Conservation (phyloP, 139 green algal species). For the Limnomonas spitsbergensis region DNA sequence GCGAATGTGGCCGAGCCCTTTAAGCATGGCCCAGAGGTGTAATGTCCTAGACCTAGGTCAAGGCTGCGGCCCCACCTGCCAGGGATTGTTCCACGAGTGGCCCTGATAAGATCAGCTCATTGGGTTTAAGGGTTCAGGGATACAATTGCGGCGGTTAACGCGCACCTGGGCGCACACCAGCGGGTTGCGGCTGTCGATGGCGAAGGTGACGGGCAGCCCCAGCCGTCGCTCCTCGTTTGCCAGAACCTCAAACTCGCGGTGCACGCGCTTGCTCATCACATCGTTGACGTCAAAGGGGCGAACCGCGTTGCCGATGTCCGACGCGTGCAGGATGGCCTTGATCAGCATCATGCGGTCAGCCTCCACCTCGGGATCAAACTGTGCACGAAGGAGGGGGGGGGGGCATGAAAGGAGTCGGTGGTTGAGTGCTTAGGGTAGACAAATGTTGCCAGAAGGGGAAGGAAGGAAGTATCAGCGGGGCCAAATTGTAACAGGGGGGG, state of each 20-base stretch:
- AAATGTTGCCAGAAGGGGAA: too few species aligned
- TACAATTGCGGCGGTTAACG: too few species aligned
- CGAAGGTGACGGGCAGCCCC: constrained; percentile 46
- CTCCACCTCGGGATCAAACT: constrained; percentile 43
- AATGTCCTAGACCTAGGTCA: too few species aligned
- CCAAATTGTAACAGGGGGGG: too few species aligned
- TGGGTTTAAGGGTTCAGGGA: too few species aligned
- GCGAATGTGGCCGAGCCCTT: too few species aligned
- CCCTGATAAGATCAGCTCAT: too few species aligned
- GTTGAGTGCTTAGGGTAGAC: background rate
- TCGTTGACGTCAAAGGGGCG: constrained; percentile 51
- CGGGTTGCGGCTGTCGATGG: constrained; percentile 45
- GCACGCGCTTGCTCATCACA: constrained; percentile 39
- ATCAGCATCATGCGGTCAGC: constrained; percentile 52
- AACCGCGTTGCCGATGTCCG: constrained; percentile 59
- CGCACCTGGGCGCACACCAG: constrained; percentile 35
- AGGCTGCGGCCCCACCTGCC: too few species aligned
- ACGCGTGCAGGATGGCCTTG: constrained; percentile 52
- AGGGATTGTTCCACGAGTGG: too few species aligned
- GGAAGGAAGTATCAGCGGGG: too few species aligned
- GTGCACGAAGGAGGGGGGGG: background rate
- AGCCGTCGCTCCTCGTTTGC: constrained; percentile 38
- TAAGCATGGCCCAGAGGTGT: too few species aligned
- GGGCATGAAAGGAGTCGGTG: background rate
- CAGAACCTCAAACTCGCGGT: constrained; percentile 53